Conservation (phyloP, 768 basidiomycete species). For the Auriscalpium microsporum region DNA sequence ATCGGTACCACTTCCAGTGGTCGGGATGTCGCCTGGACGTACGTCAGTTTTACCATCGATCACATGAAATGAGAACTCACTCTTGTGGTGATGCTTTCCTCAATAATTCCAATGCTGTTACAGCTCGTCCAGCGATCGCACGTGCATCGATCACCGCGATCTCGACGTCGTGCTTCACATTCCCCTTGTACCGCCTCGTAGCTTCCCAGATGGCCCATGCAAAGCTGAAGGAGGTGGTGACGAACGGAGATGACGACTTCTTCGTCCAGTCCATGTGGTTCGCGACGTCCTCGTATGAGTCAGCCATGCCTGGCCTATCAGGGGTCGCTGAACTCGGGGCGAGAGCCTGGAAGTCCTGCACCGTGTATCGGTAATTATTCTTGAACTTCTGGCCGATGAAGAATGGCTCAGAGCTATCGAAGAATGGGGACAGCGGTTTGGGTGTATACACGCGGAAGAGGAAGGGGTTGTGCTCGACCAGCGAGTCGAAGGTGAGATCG, state of each 20-base stretch:
- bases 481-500: conserved; percentile 51
- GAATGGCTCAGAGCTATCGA: conserved; percentile 49
- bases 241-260: conserved; percentile 56
- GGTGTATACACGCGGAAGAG: conserved; percentile 78
- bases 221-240: conserved; percentile 75
- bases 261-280: conserved; percentile 75
- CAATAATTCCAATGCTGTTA: conserved; percentile 60
- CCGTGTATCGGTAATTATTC: conserved; percentile 22
- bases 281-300: conserved; percentile 54
- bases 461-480: conserved; percentile 60
- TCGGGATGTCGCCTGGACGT: conserved; percentile 43
- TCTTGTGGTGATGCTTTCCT: conserved; percentile 42
- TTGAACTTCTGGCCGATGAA: conserved; percentile 64
- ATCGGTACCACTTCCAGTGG: conserved; percentile 72
- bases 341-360: conserved; percentile 17
- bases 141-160: conserved; percentile 72
- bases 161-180: conserved; percentile 67
- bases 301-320: conserved; percentile 12
- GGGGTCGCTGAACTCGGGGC: conserved; percentile 10
- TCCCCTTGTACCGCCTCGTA: conserved; percentile 59
- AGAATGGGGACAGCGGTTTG: conserved; percentile 44
- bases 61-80: conserved; percentile 31
- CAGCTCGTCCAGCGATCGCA: conserved; percentile 45
- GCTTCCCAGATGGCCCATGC: conserved; percentile 82
- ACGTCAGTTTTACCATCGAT: conserved; percentile 6